Conservation (phyloP, 2,329 filamentous ascomycete species). For the Aphanocladium album region DNA sequence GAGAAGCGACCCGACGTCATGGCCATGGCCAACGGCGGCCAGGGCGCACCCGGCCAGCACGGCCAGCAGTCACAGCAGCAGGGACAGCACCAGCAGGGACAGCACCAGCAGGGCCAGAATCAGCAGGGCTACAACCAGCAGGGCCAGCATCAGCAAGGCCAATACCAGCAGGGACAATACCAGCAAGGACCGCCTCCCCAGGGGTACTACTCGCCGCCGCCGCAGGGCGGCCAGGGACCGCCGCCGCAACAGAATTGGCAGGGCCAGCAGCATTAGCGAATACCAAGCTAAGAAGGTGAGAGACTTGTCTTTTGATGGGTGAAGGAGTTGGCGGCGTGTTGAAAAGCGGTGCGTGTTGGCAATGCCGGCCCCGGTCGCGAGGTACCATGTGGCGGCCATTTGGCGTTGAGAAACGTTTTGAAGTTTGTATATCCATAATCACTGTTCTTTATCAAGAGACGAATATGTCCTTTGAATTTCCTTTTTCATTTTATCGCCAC, state of each 20-base stretch:
- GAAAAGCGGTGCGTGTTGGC: not conserved
- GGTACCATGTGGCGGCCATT: not conserved
- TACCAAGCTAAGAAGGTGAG: not conserved
- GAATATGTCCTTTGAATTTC: not conserved
- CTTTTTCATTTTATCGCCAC: not conserved
- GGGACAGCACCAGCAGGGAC: constrained; percentile 28
- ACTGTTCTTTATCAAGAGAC: not conserved
- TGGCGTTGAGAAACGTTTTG: not conserved
- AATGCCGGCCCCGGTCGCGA: not conserved
- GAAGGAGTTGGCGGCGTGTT: not conserved
- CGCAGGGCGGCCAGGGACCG: constrained; percentile 11
- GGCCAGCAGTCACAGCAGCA: constrained; percentile 20
- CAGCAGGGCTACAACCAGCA: constrained; percentile 19
- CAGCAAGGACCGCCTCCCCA: constrained; percentile 13
- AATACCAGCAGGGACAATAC: not conserved
- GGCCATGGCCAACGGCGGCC: constrained; percentile 43
- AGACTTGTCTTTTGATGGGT: not conserved
- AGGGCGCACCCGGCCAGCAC: constrained; percentile 16
- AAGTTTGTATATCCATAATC: not conserved
- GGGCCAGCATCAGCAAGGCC: constrained; percentile 11
- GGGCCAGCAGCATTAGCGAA: constrained; percentile 15
- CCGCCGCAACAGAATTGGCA: not conserved
- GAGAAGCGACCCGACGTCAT: constrained; percentile 52
- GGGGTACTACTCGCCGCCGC: constrained; percentile 1
- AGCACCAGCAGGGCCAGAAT: constrained; percentile 18